phyloP scores from a whole-genome alignment of 2,329 filamentous ascomycete genomes.

The Shiraia bambusicola region DNA sequence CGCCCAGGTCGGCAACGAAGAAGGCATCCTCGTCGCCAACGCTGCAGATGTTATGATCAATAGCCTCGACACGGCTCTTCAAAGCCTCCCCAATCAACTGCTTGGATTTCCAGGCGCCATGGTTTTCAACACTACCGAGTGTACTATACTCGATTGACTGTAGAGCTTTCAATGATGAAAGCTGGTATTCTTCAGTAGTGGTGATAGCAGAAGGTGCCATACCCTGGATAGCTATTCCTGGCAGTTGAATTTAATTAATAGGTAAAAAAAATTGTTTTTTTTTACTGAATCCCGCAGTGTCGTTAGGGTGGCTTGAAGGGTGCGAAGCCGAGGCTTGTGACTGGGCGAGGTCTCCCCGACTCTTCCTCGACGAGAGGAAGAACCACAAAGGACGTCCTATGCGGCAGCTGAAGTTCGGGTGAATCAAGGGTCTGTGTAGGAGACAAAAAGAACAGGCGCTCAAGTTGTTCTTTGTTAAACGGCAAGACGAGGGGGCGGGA shows the following conservation, averaged over 20 bases:
- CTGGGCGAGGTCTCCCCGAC: conserved; percentile 90
- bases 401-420: conserved; percentile 88
- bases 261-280: conserved; percentile 5
- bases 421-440: conserved; percentile 55
- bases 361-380: conserved; percentile 99
- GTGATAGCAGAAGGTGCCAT: conserved; percentile 72
- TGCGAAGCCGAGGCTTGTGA: conserved; percentile 85
- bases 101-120: conserved; percentile 63
- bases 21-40: conserved; percentile 96
- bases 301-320: conserved; percentile 95
- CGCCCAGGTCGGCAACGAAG: conserved; percentile 95
- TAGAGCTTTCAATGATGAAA: conserved; percentile 42
- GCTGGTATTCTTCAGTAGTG: conserved; percentile 46
- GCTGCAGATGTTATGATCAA: conserved; percentile 85
- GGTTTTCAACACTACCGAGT: conserved; percentile 45
- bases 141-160: conserved; percentile 29
- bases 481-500: conserved; percentile 47
- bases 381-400: conserved; percentile 97
- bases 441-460: conserved; percentile 48
- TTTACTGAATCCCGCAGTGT: conserved; percentile 33
- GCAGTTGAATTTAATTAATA: conserved; percentile 17
- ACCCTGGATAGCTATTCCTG: conserved; percentile 51
- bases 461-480: conserved; percentile 40
- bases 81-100: conserved; percentile 84
- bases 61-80: conserved; percentile 76